Base-by-base conservation (phyloP, 2,329 filamentous ascomycete species). In the Fusarium avenaceum region DNA sequence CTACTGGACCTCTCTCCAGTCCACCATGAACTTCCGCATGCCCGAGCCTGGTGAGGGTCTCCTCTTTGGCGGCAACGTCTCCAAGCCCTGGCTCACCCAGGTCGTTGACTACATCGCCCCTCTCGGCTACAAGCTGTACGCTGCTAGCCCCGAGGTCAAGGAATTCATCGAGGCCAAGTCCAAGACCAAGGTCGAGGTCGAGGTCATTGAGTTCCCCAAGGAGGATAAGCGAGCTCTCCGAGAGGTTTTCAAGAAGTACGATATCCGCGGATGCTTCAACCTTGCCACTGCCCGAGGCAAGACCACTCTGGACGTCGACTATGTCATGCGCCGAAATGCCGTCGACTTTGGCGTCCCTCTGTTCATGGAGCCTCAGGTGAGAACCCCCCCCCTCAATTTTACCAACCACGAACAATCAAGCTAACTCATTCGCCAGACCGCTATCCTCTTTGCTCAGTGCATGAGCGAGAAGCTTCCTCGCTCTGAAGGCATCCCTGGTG, bases 21-120 rank as follows among this genome's bases (percentile, higher is more conserved):
- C 93, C 20, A 95, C 93, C 75, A 99, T 98, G 95, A 99, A 98
- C 89, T 98, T 98, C 92, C 93, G 94, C 73, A 88, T 97, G 76
- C 96, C 96, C 43, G 91, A 96, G 80, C 92, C 94, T 53, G 96
- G 96, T 71, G 94, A 97, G 85, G 95, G 96, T 83, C 90, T 99
- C 61, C 90, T 99, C 53, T 93, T 99, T 71, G 96, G 96, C 69
- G 96, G 96, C 74, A 93, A 97, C 78, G 82, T 89, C 64, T 85
- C 83, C 72, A 90, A 90, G 80, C 80, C 90, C 63, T 89, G 89
- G 80, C 86, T 99, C 59, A 87, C 90, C 63, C 87, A 88, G 76
- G 91, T 98, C 63, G 92, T 96, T 69, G 90, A 97, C 80, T 95
- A 93, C 82, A 85, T 99, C 51, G 86, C 90, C 32, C 94, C 95